phyloP scores from a whole-genome alignment of 139 green algal genomes.

The Parachlorella kessleri region DNA sequence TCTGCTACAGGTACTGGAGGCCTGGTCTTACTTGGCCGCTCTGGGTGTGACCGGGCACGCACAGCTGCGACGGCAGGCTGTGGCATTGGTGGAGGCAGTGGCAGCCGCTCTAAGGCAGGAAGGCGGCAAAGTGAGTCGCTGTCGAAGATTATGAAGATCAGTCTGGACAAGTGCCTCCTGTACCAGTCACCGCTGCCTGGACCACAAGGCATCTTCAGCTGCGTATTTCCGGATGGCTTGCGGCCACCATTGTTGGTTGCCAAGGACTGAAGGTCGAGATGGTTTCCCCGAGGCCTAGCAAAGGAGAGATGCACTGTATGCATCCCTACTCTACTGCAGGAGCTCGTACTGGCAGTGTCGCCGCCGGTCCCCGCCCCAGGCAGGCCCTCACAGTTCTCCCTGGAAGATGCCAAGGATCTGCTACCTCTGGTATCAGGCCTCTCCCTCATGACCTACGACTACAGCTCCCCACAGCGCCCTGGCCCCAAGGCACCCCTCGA shows the following conservation, averaged over 20 bases:
- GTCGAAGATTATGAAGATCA: no score
- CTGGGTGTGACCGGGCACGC: slow-evolving; percentile 39
- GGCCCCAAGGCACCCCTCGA: slow-evolving; percentile 51
- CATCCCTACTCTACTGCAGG: no score
- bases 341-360: slow-evolving; percentile 50
- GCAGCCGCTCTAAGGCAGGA: no score
- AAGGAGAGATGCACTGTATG: no score
- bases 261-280: no score
- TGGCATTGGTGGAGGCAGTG: slow-evolving; percentile 32
- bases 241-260: no score
- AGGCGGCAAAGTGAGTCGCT: no score
- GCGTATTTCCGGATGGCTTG: not conserved
- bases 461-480: not conserved
- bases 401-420: slow-evolving; percentile 13
- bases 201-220: no score
- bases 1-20: slow-evolving; percentile 65
- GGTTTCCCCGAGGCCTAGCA: no score
- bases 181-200: no score
- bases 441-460: slow-evolving; percentile 41
- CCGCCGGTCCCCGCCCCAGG: slow-evolving; percentile 22
- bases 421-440: slow-evolving; percentile 19
- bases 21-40: slow-evolving; percentile 35
- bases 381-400: not conserved
- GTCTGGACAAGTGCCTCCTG: no score
- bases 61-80: slow-evolving; percentile 10